Evolutionary conservation across 495 filamentous ascomycete species (phyloP), one percentile per base, ranked within the genome.

Genomic region (Ramalina intermedia): DNA sequence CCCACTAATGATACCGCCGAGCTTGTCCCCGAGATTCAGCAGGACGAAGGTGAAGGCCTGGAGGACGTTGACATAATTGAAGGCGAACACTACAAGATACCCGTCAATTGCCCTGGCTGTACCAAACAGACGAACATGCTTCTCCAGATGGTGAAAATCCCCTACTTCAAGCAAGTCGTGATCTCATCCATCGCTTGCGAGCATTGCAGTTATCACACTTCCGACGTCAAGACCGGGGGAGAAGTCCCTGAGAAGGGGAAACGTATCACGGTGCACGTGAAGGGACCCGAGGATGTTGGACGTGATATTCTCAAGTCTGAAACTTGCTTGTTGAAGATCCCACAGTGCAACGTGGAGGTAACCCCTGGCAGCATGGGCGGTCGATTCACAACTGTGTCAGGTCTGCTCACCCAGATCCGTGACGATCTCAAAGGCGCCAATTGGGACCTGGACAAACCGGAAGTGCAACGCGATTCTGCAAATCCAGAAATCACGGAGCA

Each of bases 251-350:
- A 82, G 43, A 84, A 84, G 62, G 91, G 91, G 40, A 81, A 81
- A 62, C 82, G 78, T 43, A 91, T 95, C 47, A 87, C 75, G 2
- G 71, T 99, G 38, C 66, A 68, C 37, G 85, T 96, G 20, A 72
- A 82, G 55, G 79, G 68, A 33, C 58, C 69, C n/a, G 74, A 79
- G 36, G 91, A 99, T 64, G 76, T 99, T 12, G 77, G 76, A 6
- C 78, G 91, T 52, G 91, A 99, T 62, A 93, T 99, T 51, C 75
- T 99, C 47, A 99, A 99, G 72, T 88, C 85, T 58, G 91, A 96
- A 65, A 90, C 83, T 35, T 95, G 89, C 58, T 75, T 78, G 5
- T 69, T 99, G 43, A 71, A 77, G 56, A 90, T 85, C 58, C 83
- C 88, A 2, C 88, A 96, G 58, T 79, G 95, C 50, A 76, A 79